phyloP scores from a whole-genome alignment of 805 yeast genomes.

The Monosporozyma aquatica region DNA sequence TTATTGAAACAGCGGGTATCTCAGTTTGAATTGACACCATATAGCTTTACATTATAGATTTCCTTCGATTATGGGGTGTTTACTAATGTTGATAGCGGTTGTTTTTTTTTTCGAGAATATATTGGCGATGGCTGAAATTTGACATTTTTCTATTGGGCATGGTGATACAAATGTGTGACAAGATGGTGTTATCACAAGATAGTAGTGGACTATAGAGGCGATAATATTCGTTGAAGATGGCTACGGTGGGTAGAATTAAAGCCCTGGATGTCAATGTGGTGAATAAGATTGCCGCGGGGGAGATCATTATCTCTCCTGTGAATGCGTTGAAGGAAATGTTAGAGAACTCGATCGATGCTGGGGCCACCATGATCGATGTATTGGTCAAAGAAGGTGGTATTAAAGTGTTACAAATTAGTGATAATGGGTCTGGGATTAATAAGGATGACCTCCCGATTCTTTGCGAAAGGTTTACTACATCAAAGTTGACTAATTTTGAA shows the following conservation, averaged over 20 bases:
- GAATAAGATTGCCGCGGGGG: conserved; percentile 94
- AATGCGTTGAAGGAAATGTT: conserved; percentile 89
- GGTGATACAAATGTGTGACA: too few relatives aligned
- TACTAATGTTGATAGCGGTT: too few relatives aligned
- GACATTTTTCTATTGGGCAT: background rate
- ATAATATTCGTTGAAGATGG: background rate
- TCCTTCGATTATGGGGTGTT: background rate
- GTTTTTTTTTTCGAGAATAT: too few relatives aligned
- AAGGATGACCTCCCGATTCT: conserved; percentile 64
- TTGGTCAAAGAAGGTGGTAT: conserved; percentile 88
- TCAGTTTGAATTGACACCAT: too few relatives aligned
- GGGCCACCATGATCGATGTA: conserved; percentile 63
- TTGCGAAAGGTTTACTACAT: conserved; percentile 91
- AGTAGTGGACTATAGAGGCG: background rate
- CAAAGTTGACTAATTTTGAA: conserved; percentile 65
- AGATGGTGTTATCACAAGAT: background rate
- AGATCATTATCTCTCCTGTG: conserved; percentile 85
- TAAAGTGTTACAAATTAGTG: conserved; percentile 76
- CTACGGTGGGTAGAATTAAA: conserved; percentile 16
- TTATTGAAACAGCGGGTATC: too few relatives aligned
- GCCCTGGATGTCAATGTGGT: conserved; percentile 64
- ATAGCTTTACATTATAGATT: too few relatives aligned
- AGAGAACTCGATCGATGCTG: conserved; percentile 89
- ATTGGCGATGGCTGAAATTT: background rate
- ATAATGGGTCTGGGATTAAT: conserved; percentile 78